These are phyloP conservation scores for Phylloboletellus chloephorus DNA, from an alignment of 1,284 basidiomycete genomes.

Conservation along the genomic window DNA sequence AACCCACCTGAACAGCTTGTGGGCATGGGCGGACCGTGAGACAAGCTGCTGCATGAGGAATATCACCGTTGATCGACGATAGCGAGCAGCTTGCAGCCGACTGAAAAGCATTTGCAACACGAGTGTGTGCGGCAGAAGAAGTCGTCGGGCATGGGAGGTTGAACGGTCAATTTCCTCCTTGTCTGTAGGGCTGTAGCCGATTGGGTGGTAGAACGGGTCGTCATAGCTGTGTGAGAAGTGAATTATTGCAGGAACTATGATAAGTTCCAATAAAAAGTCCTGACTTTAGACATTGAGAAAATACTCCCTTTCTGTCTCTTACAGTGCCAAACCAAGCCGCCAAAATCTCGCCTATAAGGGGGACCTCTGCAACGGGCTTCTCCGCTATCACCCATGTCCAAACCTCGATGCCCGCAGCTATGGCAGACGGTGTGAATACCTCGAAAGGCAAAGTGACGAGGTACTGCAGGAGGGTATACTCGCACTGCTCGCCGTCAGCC, in stretches of 20 bases:
- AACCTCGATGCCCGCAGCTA: slow-evolving; percentile 85
- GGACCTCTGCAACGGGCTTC: slow-evolving; percentile 67
- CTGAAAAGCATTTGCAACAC: slow-evolving; percentile 90
- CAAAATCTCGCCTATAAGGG: slow-evolving; percentile 81
- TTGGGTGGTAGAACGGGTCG: slow-evolving; percentile 84
- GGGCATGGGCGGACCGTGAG: slow-evolving; percentile 68
- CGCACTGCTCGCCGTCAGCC: slow-evolving; percentile 47
- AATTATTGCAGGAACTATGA: slow-evolving; percentile 6
- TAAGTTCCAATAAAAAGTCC: slow-evolving; percentile 26
- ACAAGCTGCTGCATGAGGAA: slow-evolving; percentile 80
- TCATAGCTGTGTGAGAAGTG: slow-evolving; percentile 50
- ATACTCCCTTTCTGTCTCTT: slow-evolving; percentile 73
- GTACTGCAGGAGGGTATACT: slow-evolving; percentile 84
- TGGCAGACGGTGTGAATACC: slow-evolving; percentile 81
- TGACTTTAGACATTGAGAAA: slow-evolving; percentile 76
- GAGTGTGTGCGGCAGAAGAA: slow-evolving; percentile 80
- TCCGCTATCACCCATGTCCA: slow-evolving; percentile 98
- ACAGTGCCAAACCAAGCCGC: slow-evolving; percentile 86
- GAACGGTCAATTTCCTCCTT: slow-evolving; percentile 79
- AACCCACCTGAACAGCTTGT: slow-evolving; percentile 67
- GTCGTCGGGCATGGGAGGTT: slow-evolving; percentile 62
- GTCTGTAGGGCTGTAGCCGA: slow-evolving; percentile 90
- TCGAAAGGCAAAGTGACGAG: slow-evolving; percentile 87
- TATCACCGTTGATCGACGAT: slow-evolving; percentile 82
- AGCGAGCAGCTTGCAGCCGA: slow-evolving; percentile 89